Conservation (phyloP, 345 rosid species). For the Citrus inodora region DNA sequence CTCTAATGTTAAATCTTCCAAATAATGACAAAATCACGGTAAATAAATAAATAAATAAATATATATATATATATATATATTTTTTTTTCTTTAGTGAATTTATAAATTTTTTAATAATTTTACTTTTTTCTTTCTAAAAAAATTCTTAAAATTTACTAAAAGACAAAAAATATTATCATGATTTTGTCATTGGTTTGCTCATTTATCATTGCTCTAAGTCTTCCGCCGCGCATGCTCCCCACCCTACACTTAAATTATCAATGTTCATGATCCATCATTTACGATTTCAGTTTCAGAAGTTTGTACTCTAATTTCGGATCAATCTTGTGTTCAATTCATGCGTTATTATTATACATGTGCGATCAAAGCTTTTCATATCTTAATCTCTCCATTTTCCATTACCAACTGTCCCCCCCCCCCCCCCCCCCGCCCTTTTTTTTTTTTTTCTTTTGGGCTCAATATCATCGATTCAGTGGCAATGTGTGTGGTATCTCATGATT, state of each 20-base stretch:
- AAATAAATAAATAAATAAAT: accelerated
- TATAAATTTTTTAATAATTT: too few species aligned
- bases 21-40: too few species aligned
- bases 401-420: background rate
- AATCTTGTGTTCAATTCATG: background rate
- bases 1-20: too few species aligned
- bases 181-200: background rate
- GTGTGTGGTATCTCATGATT: background rate
- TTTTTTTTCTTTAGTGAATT: too few species aligned
- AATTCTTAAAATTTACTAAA: too few species aligned
- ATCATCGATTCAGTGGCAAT: background rate
- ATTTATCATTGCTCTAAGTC: too few species aligned
- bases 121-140: too few species aligned
- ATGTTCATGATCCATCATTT: too few species aligned
- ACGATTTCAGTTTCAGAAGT: background rate
- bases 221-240: too few species aligned
- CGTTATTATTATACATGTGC: background rate
- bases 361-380: background rate
- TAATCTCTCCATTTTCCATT: background rate
- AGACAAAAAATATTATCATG: too few species aligned
- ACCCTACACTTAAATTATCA: too few species aligned
- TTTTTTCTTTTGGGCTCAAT: background rate
- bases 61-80: too few species aligned
- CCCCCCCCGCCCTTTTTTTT: background rate
- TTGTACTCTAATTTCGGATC: background rate